Base-by-base conservation (phyloP, 495 filamentous ascomycete genomes). In the Staphylotrichum tortipilum region DNA sequence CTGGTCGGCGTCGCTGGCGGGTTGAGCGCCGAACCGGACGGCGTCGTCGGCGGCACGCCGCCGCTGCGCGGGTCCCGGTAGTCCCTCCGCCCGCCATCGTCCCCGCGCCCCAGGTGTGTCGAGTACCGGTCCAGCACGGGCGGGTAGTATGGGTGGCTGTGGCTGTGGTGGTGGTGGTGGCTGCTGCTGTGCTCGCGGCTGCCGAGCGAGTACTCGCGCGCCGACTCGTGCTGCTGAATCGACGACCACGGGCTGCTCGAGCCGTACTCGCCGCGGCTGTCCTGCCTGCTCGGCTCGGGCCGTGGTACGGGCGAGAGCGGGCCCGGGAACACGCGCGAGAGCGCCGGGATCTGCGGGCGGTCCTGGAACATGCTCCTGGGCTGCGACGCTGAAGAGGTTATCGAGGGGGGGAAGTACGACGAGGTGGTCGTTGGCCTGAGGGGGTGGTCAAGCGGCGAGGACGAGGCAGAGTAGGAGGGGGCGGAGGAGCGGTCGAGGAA, bases 331-430 rank as follows among this genome's bases (percentile, higher is more conserved):
- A 57, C 61, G 17, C 62, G 63, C 15, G 65, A 53, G n/a, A 72
- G 64, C 3, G 71, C 50, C 23, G 68, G 71, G 18, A 70, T 61
- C 28, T 57, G 60, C 1, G 64, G 65, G 40, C 67, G 59, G 18
- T 74, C 71, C 26, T 67, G 59, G 22, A 65, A 66, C 15, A 68
- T 44, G 40, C 67, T 72, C 39, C 71, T 67, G 12, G 70, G 70
- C 36, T 68, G 72, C 38, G 58, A 49, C 23, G 54, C 31, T 5
- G 26, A 46, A 12, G n/a, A n/a, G n/a, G 55, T 41, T 41, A 49
- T 42, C 23, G 47, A 52, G 56, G 68, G 62, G 49, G 74, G 61
- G 45, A 76, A 72, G 56, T 72, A 76, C 11, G 71, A 77, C 14
- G 71, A 69, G 69, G 68, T 37, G 60, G 71, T 3, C 62, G 49